Conservation (phyloP, 257 asterid genomes). For the Anisodus acutangulus region DNA sequence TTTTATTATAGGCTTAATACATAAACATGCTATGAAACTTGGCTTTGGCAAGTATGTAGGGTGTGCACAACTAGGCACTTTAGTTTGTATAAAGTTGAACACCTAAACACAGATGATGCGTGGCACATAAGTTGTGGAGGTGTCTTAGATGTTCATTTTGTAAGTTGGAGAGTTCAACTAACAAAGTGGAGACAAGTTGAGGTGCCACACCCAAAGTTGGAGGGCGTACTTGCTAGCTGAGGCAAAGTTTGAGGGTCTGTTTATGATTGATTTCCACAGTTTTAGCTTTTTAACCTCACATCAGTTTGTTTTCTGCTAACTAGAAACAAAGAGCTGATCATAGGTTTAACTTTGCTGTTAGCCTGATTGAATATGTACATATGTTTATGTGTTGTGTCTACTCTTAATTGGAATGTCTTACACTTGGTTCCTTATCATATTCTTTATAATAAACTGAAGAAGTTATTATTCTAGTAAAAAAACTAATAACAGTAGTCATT, state of each 20-base stretch:
- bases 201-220: too few relatives aligned
- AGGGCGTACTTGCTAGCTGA: too few relatives aligned
- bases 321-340: background rate
- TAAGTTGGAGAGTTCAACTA: too few relatives aligned
- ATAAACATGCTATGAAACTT: too few relatives aligned
- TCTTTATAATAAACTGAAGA: background rate
- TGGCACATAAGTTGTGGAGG: too few relatives aligned
- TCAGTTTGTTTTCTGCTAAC: background rate
- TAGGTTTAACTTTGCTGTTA: background rate
- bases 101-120: too few relatives aligned
- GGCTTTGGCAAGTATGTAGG: too few relatives aligned
- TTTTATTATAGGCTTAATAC: background rate
- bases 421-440: background rate
- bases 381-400: background rate
- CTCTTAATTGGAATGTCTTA: conserved; percentile 2
- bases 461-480: background rate
- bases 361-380: background rate
- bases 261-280: background rate
- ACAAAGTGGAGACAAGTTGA: too few relatives aligned
- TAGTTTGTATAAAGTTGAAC: too few relatives aligned
- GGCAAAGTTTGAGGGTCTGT: too few relatives aligned
- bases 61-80: too few relatives aligned
- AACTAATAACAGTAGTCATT: background rate
- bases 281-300: background rate
- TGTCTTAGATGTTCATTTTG: too few relatives aligned